Evolutionary conservation across 2,329 filamentous ascomycete species (phyloP), one percentile per base, ranked within the genome.

Genomic region (Aspergillus ochraceoroseus): DNA sequence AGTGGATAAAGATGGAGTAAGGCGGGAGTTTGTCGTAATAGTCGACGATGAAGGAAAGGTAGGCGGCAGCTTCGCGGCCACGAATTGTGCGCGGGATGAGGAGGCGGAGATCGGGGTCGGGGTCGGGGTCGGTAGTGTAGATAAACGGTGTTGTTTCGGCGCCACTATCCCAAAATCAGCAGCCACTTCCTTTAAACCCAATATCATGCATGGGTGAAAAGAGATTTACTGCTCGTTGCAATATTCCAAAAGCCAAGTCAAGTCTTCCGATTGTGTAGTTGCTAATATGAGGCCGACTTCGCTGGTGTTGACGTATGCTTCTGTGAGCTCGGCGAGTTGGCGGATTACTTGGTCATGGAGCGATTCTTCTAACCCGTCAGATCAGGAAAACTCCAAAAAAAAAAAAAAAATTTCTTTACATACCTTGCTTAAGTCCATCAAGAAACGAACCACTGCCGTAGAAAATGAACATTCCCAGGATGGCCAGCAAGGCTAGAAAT

Each of bases 51-150:
- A 78, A 81, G 26, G 70, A 75, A 25, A 80, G 67, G 55, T 82
- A 82, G 5, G 78, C 71, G 63, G 78, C 74, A 22, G 75, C 77
- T 60, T 83, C 79, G 52, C 79, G 75, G 22, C 79, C 79, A 57
- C 79, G 51, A 23, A 46, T 53, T 17, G 57, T 57, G 17, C 48
- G 46, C 4, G 58, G 56, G 17, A 50, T n/a, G 27, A 57, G 52
- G 17, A 56, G 47, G 17, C 46, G 36, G 6, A 40, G 43, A 9
- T 52, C 48, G 31, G 55, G 56, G n/a, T 52, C 48, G 31, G 55
- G 56, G 15, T 47, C 32, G 7, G 35, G 18, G 32, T 59, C 57
- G 47, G 58, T 58, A 31, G 47, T 51, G 43, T 61, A 61, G 33
- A 61, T 53, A 23, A 56, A 56, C 7, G 55, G 55, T 7, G 46